Percentiles rank a stretch among this genome's conserved stretches.
phyloP scores from a whole-genome alignment of 1,284 basidiomycete species.

The Puccinia novopanici region DNA sequence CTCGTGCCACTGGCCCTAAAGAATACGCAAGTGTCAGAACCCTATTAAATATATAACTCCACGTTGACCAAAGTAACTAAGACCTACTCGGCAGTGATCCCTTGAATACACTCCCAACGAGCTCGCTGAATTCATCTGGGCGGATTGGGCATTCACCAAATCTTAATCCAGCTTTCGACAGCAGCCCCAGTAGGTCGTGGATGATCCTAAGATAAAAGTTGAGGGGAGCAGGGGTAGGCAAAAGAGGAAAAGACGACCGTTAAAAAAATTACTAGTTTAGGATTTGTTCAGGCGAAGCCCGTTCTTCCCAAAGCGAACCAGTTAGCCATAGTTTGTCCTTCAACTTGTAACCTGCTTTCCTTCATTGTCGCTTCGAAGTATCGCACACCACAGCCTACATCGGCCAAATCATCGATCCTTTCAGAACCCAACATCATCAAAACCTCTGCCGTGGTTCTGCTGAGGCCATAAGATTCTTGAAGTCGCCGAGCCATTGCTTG shows the following conservation, averaged over 20 bases:
- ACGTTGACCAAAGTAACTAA: neutral
- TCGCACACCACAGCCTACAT: slow-evolving; percentile 61
- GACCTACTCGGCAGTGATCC: slow-evolving; percentile 18
- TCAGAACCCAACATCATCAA: slow-evolving; percentile 70
- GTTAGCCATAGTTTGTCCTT: slow-evolving; percentile 36
- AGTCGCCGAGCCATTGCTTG: slow-evolving; percentile 69
- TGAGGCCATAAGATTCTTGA: slow-evolving; percentile 65
- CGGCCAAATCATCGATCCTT: slow-evolving; percentile 63
- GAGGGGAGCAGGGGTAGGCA: neutral
- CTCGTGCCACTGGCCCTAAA: slow-evolving; percentile 39
- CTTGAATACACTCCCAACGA: slow-evolving; percentile 22
- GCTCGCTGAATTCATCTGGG: slow-evolving; percentile 12
- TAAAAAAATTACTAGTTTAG: neutral
- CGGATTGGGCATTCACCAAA: slow-evolving; percentile 37
- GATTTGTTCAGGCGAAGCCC: neutral
- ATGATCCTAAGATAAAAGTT: slow-evolving; percentile 68
- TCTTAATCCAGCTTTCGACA: slow-evolving; percentile 64
- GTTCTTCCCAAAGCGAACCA: slow-evolving; percentile 22
- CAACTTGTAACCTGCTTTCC: neutral
- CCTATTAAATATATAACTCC: neutral
- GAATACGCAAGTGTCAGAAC: neutral
- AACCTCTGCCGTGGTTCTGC: slow-evolving; percentile 71
- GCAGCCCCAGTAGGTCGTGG: slow-evolving; percentile 78
- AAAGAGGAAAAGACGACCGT: neutral
- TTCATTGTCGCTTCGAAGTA: slow-evolving; percentile 42